These are phyloP conservation scores for Eutrema japonicum DNA, from an alignment of 345 rosid genomes.

Conservation along the genomic window DNA sequence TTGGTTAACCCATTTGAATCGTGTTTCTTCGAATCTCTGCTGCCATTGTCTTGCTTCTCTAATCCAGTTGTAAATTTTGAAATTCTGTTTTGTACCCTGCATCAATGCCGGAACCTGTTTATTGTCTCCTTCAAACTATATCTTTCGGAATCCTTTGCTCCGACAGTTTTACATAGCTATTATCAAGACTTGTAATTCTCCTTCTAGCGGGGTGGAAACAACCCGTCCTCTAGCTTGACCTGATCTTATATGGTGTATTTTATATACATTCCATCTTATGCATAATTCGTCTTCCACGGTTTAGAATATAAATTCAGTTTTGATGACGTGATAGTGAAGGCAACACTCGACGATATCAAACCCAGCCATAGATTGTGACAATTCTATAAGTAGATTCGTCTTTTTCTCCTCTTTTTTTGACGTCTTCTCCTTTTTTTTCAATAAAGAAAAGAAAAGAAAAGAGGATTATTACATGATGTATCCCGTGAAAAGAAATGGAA, in stretches of 20 bases:
- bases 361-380: slow-evolving; percentile 20
- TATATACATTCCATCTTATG: neutral
- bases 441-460: neutral
- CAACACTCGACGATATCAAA: slow-evolving; percentile 7
- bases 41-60: too few species aligned
- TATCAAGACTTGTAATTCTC: too few species aligned
- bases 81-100: too few species aligned
- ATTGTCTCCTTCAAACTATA: too few species aligned
- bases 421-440: neutral
- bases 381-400: neutral
- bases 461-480: slow-evolving; percentile 17
- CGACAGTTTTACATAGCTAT: too few species aligned
- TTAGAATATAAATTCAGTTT: slow-evolving; percentile 8
- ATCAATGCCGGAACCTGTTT: too few species aligned
- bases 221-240: too few species aligned
- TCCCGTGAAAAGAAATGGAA: slow-evolving; percentile 19
- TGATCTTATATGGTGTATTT: neutral
- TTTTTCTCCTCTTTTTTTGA: neutral
- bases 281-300: slow-evolving; percentile 5
- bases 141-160: too few species aligned
- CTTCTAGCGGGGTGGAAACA: too few species aligned
- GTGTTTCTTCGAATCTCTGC: too few species aligned
- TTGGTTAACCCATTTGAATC: too few species aligned
- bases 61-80: too few species aligned
- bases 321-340: slow-evolving; percentile 21